phyloP scores from a whole-genome alignment of 441 rosid species.

The Jatropha multifida region DNA sequence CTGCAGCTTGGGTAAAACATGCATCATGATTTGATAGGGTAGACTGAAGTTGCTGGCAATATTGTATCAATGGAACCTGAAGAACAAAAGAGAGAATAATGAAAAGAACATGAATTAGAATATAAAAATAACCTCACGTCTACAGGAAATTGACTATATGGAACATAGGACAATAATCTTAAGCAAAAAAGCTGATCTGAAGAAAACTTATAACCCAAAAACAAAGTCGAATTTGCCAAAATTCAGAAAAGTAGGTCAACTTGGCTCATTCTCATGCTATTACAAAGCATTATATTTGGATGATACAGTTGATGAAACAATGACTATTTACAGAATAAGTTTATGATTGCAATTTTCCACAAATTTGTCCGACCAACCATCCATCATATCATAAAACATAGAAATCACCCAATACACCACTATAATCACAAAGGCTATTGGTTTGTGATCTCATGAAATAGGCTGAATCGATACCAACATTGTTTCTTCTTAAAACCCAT shows the following conservation, averaged over 20 bases:
- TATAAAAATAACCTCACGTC: neutral
- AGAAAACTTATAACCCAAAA: neutral
- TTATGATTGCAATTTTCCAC: neutral
- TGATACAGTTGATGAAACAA: neutral
- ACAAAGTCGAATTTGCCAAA: neutral
- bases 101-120: neutral
- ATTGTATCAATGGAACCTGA: constrained; percentile 91
- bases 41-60: constrained; percentile 87
- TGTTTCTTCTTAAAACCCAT: neutral
- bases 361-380: neutral
- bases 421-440: neutral
- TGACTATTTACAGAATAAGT: neutral
- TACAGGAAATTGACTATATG: neutral
- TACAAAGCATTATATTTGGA: neutral
- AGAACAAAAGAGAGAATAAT: constrained; percentile 18
- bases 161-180: neutral
- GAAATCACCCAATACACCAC: neutral
- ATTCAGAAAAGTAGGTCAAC: neutral
- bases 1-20: constrained; percentile 95
- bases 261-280: neutral
- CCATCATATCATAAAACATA: no score
- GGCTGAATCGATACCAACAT: neutral
- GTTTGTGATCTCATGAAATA: neutral
- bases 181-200: neutral
- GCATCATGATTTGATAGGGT: constrained; percentile 91